Evolutionary conservation across 192 early-diverging fungal genomes (phyloP), one percentile per base, ranked within the genome.

Genomic region (Helicostylum pulchrum): DNA sequence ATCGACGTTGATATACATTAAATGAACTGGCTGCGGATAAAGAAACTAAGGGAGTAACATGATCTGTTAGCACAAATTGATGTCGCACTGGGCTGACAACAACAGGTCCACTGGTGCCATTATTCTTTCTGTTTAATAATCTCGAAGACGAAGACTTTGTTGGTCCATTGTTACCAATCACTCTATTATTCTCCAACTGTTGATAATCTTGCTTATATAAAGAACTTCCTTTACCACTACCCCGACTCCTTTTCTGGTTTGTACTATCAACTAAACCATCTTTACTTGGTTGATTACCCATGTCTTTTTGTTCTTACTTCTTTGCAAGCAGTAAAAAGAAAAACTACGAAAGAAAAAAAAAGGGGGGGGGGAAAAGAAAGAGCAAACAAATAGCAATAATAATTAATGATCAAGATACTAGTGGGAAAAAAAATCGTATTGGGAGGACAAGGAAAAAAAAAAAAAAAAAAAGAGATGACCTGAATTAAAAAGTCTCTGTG

Each of bases 281-380:
- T 54, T 53, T 52, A 31, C 51, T 64, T n/a, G 50, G 62, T 44
- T 64, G 62, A 26, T 51, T 64, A n/a, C 62, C 62, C 51, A 64
- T 64, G 11, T 34, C 14, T 54, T 54, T 30, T 26, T n/a, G n/a
- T n/a, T n/a, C n/a, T n/a, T n/a, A n/a, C n/a, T n/a, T 26, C 2
- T 2, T 26, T 26, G 2, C 26, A 26, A 26, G 19, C 4, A 34
- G 56, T 21, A 17, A 30, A 53, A 39, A 14, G 12, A 31, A 53
- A 31, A 19, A 21, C 14, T 43, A 19, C 7, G 39, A 20, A 9
- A 20, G 39, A 58, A 10, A 44, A 20, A 58, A 19, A 58, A 48
- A 48, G 14, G 14, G 12, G 4, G 42, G n/a, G n/a, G n/a, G n/a
- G n/a, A n/a, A n/a, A n/a, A n/a, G n/a, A 44, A 42, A 56, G 54